Percentiles rank a stretch among this genome's conserved stretches.
These are phyloP conservation scores for Schizochytrium sp. DNA, from an alignment of 108 stramenopile genomes.

Conservation along the genomic window DNA sequence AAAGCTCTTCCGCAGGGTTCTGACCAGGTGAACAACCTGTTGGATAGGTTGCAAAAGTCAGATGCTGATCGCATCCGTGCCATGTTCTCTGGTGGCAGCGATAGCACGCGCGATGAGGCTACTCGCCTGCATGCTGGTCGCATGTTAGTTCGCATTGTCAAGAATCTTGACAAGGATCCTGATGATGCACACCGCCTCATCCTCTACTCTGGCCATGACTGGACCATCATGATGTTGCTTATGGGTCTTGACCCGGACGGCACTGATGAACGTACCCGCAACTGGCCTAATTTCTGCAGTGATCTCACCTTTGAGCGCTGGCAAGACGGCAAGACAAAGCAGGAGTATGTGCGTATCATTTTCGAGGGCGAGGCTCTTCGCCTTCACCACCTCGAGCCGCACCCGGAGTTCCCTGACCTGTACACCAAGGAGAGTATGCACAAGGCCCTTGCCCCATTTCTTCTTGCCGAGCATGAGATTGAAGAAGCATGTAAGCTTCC, in stretches of 20 bases:
- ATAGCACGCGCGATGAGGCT: background rate
- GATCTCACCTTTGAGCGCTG: conserved; percentile 43
- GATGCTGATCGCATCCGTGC: background rate
- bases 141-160: background rate
- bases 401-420: background rate
- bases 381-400: conserved; percentile 5
- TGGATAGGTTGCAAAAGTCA: background rate
- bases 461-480: conserved; percentile 18
- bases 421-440: conserved; percentile 38
- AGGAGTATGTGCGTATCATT: conserved; percentile 27
- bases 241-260: conserved; percentile 11
- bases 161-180: background rate
- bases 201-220: conserved; percentile 20
- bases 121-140: conserved; percentile 3
- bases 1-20: background rate
- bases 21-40: background rate
- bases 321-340: background rate
- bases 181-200: conserved; percentile 8
- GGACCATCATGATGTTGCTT: conserved; percentile 21
- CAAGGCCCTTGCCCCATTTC: conserved; percentile 5
- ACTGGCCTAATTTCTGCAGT: conserved; percentile 11
- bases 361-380: background rate
- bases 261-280: background rate
- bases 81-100: background rate
- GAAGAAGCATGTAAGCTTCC: conserved; percentile 13